Base-by-base conservation (phyloP, 164 flowering plant genomes). In the Aristolochia californica region DNA sequence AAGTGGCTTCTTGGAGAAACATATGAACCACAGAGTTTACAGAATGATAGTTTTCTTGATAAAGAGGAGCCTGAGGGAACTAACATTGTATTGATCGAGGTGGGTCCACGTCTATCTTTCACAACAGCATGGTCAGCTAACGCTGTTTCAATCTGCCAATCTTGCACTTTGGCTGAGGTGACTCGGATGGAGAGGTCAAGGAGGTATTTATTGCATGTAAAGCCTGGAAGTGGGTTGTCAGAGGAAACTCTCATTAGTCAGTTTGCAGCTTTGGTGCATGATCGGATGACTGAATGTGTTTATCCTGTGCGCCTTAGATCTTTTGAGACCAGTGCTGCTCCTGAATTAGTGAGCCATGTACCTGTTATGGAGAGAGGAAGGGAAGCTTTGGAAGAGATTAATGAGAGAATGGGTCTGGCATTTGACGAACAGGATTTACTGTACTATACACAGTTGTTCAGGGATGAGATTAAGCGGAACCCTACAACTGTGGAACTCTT, bases 51-150 rank as follows among this genome's bases (percentile, higher is more conserved):
- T 63, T 88, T 83, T 67, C 80, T 88, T 60, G 81, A 76, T 43
- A 66, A 71, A 62, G 81, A 79, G 69, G 62, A 25, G 58, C 64
- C 49, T 53, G 67, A 69, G 16, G 80, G 75, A 2, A 26, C 65
- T 25, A 53, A 47, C 49, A 38, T 72, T 25, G 78, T 78, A 23
- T 63, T 88, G 16, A 70, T 88, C 48, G 98, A 91, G 75, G 96
- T 91, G 60, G 96, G 98, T 21, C 95, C 98, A 8, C 77, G 98
- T 40, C 58, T 91, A 57, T 88, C 93, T 17, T 91, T 91, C 59
- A 86, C 95, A 5, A 88, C 98, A 2, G 95, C 98, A 24, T 91
- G 98, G 98, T 91, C 96, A 53, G 68, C 95, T 20, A 91, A 91
- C 83, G 98, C 93, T 56, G 96, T 91, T 0, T 91, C 98, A 0